These are phyloP conservation scores for Tulasnella calospora DNA, from an alignment of 768 basidiomycete genomes.

Conservation along the genomic window DNA sequence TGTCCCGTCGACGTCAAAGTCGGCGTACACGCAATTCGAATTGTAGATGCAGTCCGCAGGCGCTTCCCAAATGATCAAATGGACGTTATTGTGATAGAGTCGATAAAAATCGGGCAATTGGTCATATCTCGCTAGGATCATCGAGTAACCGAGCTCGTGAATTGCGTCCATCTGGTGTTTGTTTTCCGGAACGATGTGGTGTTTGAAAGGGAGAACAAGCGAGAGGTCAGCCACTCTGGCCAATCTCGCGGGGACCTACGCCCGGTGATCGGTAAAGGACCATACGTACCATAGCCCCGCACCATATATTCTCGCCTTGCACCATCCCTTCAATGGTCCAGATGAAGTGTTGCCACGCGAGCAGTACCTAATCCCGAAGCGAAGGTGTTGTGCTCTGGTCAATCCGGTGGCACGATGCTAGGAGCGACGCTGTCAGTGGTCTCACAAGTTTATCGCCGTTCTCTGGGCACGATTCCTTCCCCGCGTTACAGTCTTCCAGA, in stretches of 20 bases:
- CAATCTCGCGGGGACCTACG: neutral
- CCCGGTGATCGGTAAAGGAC: neutral
- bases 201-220: neutral
- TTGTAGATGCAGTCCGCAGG: neutral
- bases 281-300: neutral
- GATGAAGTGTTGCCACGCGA: neutral
- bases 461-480: neutral
- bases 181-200: neutral
- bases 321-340: neutral
- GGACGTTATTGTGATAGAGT: constrained; percentile 10
- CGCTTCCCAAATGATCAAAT: neutral
- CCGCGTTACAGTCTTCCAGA: neutral
- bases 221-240: neutral
- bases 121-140: neutral
- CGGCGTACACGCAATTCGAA: neutral
- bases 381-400: neutral
- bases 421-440: neutral
- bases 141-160: constrained; percentile 10
- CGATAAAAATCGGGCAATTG: neutral
- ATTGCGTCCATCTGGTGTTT: constrained; percentile 2
- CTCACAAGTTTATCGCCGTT: neutral
- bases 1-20: neutral
- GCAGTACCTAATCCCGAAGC: neutral
- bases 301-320: constrained; percentile 23
- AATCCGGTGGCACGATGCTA: neutral